Evolutionary conservation across 306 rosid genomes (phyloP).

Genomic region (Dryas octopetala): DNA sequence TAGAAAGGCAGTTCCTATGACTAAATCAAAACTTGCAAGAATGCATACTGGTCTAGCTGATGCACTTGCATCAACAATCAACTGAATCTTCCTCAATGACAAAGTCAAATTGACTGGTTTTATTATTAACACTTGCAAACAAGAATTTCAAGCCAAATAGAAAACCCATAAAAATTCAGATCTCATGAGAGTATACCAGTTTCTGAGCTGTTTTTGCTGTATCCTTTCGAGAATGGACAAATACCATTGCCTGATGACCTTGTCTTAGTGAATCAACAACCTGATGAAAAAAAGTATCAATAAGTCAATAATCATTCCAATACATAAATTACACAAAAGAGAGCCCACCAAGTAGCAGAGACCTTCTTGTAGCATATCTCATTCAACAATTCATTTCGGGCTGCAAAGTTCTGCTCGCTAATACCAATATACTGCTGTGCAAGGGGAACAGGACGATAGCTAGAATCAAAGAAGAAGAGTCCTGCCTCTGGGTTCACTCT

Average conservation of each 20-base stretch:
- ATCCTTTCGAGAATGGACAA: conserved; percentile 95
- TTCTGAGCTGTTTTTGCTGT: conserved; percentile 89
- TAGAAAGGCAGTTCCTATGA: neutral
- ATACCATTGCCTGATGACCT: conserved; percentile 97
- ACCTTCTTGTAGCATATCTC: conserved; percentile 93
- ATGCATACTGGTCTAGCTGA: neutral
- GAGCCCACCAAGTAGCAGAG: conserved; percentile 26
- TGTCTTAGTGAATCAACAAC: conserved; percentile 79
- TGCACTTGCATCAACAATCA: neutral
- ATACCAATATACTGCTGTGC: conserved; percentile 97
- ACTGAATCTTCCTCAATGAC: neutral
- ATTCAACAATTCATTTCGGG: conserved; percentile 81
- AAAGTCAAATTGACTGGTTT: neutral
- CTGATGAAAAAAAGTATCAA: conserved; percentile 41
- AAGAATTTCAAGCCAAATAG: conserved; percentile 28
- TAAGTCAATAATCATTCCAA: conserved; percentile 25
- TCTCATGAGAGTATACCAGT: conserved; percentile 51
- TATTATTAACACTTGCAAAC: conserved; percentile 5
- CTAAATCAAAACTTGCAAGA: conserved; percentile 3
- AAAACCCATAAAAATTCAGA: conserved; percentile 18
- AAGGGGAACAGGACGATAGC: conserved; percentile 98
- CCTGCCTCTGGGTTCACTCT: conserved; percentile 93
- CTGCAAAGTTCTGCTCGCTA: conserved; percentile 80
- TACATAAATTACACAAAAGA: conserved; percentile 23
- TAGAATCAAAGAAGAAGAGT: conserved; percentile 94